These are phyloP conservation scores for Nothophytophthora sp. DNA, from an alignment of 352 stramenopile species.

Conservation along the genomic window DNA sequence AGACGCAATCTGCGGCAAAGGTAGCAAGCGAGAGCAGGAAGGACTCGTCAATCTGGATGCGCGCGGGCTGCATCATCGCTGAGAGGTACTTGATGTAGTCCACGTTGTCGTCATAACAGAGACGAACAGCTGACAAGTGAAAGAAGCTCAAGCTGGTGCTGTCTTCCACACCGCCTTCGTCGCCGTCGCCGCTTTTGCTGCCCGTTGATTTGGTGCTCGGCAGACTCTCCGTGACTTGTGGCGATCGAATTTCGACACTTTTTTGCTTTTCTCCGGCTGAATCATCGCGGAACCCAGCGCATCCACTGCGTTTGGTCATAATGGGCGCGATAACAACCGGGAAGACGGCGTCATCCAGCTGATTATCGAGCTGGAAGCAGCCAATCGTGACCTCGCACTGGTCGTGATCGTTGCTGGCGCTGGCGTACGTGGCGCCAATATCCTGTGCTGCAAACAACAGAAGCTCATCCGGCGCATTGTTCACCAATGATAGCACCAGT, in stretches of 20 bases:
- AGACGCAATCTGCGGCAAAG: conserved; percentile 24
- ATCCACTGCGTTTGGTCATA: conserved; percentile 36
- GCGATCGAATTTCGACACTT: conserved; percentile 21
- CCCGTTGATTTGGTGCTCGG: conserved; percentile 17
- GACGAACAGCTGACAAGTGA: conserved; percentile 75
- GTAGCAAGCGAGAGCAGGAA: conserved; percentile 28
- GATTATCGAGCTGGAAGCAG: conserved; percentile 85
- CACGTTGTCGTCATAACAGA: conserved; percentile 80
- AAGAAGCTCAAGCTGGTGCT: conserved; percentile 43
- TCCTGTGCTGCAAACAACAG: conserved; percentile 72
- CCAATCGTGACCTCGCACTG: conserved; percentile 84
- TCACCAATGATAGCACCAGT: conserved; percentile 77
- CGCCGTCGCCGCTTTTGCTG: conserved; percentile 3
- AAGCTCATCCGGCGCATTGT: conserved; percentile 69
- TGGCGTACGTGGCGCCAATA: conserved; percentile 66
- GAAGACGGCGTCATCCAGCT: conserved; percentile 72
- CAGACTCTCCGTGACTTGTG: conserved; percentile 16
- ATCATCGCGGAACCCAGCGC: conserved; percentile 23
- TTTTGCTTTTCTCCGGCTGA: conserved; percentile 25
- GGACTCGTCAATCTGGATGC: conserved; percentile 34
- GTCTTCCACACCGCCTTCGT: conserved; percentile 19
- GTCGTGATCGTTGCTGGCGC: conserved; percentile 72
- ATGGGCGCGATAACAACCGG: conserved; percentile 82
- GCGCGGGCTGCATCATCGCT: conserved; percentile 69
- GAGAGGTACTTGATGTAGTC: conserved; percentile 91